These are phyloP conservation scores for Diatrype stigma DNA, from an alignment of 2,329 filamentous ascomycete genomes.

Conservation along the genomic window DNA sequence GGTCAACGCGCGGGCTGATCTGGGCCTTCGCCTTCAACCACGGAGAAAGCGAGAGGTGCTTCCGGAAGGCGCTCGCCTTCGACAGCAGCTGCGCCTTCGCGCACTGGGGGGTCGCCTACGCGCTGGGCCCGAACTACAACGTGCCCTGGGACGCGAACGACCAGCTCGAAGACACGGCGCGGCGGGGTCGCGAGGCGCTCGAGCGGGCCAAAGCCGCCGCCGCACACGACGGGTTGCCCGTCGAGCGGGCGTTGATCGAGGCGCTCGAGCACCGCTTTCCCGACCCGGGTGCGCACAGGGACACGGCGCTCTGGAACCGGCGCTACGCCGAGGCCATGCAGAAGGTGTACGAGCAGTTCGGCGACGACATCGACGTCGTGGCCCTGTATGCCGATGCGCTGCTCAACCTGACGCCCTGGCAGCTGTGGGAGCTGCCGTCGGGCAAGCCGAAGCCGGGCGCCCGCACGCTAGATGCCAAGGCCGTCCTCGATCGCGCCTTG, in stretches of 20 bases:
- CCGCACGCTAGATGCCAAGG: constrained; percentile 54
- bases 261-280: constrained; percentile 63
- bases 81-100: constrained; percentile 58
- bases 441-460: constrained; percentile 52
- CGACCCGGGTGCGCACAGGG: constrained; percentile 39
- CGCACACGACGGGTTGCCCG: constrained; percentile 33
- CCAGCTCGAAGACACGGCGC: constrained; percentile 48
- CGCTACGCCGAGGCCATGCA: constrained; percentile 61
- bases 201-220: constrained; percentile 36
- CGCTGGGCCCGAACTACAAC: constrained; percentile 71
- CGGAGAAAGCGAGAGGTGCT: constrained; percentile 63
- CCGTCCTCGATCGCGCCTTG: constrained; percentile 56
- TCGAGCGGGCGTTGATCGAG: constrained; percentile 60
- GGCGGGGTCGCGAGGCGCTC: constrained; percentile 42
- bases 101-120: constrained; percentile 68
- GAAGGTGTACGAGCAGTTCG: constrained; percentile 46
- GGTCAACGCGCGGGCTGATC: constrained; percentile 69
- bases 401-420: constrained; percentile 64
- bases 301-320: constrained; percentile 52
- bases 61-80: constrained; percentile 51
- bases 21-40: constrained; percentile 78
- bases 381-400: constrained; percentile 60
- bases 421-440: constrained; percentile 57
- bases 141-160: constrained; percentile 74
- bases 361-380: constrained; percentile 59